These are phyloP conservation scores for Zea mays DNA, from an alignment of 176 grass and related monocot genomes.

Conservation along the genomic window Zm-B73-REFERENCE-NAM-5.0 NC_050102.1:117623501-117624000, in stretches of 20 bases:
- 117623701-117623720: too few relatives aligned
- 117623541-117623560: constrained; percentile 53
- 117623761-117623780: too few relatives aligned
- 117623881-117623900: neutral
- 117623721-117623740: too few relatives aligned
- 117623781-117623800: constrained; percentile 19
- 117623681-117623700: too few relatives aligned
- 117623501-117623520: constrained; percentile 73
- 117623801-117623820: constrained; percentile 27
- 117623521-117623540: constrained; percentile 80
- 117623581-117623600: constrained; percentile 28
- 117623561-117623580: neutral
- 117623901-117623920: neutral
- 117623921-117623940: neutral
- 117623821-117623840: constrained; percentile 9
- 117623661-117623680: too few relatives aligned
- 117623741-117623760: too few relatives aligned
- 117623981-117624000: neutral
- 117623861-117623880: constrained; percentile 23
- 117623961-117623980: neutral
- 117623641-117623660: too few relatives aligned
- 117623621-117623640: neutral
- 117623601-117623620: constrained; percentile 22
- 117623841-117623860: constrained; percentile 18
- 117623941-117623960: neutral